These are phyloP conservation scores for Panicum miliaceum DNA, from an alignment of 176 grass and related monocot genomes.

Conservation along the genomic window DNA sequence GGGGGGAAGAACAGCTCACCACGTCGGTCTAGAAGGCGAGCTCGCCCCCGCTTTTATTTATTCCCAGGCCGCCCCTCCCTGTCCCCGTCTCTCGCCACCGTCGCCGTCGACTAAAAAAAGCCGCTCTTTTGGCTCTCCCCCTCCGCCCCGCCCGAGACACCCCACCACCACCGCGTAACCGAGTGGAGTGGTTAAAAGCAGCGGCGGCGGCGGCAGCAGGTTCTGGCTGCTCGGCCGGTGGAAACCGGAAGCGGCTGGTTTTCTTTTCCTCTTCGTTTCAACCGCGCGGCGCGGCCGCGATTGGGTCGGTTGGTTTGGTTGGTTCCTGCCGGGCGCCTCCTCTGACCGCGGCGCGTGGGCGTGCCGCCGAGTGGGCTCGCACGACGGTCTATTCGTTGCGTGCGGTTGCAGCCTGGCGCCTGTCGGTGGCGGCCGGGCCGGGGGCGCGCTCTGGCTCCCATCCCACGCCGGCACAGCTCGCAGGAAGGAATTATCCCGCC, in stretches of 20 bases:
- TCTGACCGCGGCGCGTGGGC: not conserved
- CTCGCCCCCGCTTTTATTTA: slow-evolving; percentile 48
- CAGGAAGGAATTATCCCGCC: slow-evolving; percentile 13
- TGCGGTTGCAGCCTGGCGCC: slow-evolving; percentile 43
- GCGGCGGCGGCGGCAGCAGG: not conserved
- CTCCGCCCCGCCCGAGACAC: not conserved
- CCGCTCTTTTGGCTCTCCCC: not conserved
- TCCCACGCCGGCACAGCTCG: not conserved
- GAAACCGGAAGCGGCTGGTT: not conserved
- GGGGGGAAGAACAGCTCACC: slow-evolving; percentile 59
- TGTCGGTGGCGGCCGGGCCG: slow-evolving; percentile 40
- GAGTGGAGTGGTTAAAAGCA: not conserved
- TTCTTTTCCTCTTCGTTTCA: too few relatives aligned
- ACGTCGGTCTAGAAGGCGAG: slow-evolving; percentile 49
- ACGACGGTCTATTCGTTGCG: slow-evolving; percentile 57
- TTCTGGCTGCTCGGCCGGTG: not conserved
- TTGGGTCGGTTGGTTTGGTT: not conserved
- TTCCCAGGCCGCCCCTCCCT: not conserved
- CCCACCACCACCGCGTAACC: not conserved
- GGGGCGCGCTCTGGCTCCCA: not conserved
- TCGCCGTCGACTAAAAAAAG: slow-evolving; percentile 46
- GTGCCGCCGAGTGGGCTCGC: slow-evolving; percentile 46
- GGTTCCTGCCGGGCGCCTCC: too few relatives aligned
- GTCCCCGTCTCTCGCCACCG: slow-evolving; percentile 3
- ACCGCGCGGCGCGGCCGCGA: not conserved